These are phyloP conservation scores for Platanus orientalis DNA, from an alignment of 164 flowering plant species.

Conservation along the genomic window DNA sequence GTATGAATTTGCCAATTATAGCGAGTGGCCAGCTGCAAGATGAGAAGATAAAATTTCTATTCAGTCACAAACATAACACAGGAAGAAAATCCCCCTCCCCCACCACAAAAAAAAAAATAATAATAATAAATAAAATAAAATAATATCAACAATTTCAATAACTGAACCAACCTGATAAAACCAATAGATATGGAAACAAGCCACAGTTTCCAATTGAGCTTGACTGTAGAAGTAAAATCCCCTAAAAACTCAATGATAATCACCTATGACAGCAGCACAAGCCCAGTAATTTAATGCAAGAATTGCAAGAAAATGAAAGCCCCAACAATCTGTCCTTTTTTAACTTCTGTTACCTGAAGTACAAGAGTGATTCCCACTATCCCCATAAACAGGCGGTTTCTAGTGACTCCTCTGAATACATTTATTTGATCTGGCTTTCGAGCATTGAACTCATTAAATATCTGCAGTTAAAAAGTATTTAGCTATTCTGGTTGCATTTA, in stretches of 20 bases:
- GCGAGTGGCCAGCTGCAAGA: constrained; percentile 89
- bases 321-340: background rate
- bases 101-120: too few species aligned
- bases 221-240: constrained; percentile 61
- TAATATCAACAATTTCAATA: too few species aligned
- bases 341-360: too few species aligned
- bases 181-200: constrained; percentile 57
- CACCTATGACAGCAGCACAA: constrained; percentile 35
- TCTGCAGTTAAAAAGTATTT: constrained; percentile 33
- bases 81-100: too few species aligned
- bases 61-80: too few species aligned
- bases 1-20: constrained; percentile 62
- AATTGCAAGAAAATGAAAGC: background rate
- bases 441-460: constrained; percentile 92
- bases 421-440: constrained; percentile 87
- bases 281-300: background rate
- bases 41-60: background rate
- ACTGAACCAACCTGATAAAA: constrained; percentile 46
- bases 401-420: constrained; percentile 64
- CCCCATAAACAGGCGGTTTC: constrained; percentile 69
- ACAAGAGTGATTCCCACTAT: constrained; percentile 58
- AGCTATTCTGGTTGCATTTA: background rate
- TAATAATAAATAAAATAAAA: too few species aligned
- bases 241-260: constrained; percentile 74
- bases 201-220: constrained; percentile 72